Base-by-base conservation (phyloP, 2,329 filamentous ascomycete genomes). In the Talaromyces sp. region DNA sequence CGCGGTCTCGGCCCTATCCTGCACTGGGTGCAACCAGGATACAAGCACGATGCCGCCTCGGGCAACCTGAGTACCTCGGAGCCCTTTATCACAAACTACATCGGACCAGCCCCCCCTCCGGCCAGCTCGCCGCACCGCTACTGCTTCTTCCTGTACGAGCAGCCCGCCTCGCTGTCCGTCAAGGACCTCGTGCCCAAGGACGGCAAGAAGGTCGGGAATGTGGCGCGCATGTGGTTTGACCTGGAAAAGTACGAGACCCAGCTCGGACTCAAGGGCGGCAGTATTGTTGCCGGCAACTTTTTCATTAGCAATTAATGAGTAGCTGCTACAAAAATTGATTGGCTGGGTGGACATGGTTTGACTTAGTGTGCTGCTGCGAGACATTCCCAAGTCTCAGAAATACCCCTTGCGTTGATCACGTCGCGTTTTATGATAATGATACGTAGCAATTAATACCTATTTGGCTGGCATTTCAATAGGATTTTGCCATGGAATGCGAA, bases 21-120 rank as follows among this genome's bases (percentile, higher is more conserved):
- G 57, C 81, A 83, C 69, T 81, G 78, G 73, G 68, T 81, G 54
- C 78, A 81, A 62, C 74, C 76, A 0, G 75, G 75, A 41, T 65
- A 80, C 57, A 64, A 66, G 29, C 29, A 35, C 10, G 60, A 58
- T 11, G 43, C 60, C 14, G 29, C 29, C 7, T 53, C 56, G 14
- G 56, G 56, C 14, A 19, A 24, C 9, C 26, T 62, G 17, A 38
- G 26, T 13, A 49, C 58, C 14, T 53, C 60, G 3, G 60, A 56
- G 4, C 49, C 57, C 8, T 59, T 57, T 13, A 62, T 62, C 24
- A 5, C 53, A 27, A 59, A 62, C 54, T 62, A 59, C 49, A 62
- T 62, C 14, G 53, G 46, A n/a, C 60, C 60, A 8, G 56, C 60
- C 10, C 60, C 60, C 4, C 60, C 60, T 32, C 60, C 60, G 13